A percentile compares a stretch with the other conserved stretches of the same genome.
phyloP scores from a whole-genome alignment of 768 basidiomycete genomes.

The Pholiota conissans region DNA sequence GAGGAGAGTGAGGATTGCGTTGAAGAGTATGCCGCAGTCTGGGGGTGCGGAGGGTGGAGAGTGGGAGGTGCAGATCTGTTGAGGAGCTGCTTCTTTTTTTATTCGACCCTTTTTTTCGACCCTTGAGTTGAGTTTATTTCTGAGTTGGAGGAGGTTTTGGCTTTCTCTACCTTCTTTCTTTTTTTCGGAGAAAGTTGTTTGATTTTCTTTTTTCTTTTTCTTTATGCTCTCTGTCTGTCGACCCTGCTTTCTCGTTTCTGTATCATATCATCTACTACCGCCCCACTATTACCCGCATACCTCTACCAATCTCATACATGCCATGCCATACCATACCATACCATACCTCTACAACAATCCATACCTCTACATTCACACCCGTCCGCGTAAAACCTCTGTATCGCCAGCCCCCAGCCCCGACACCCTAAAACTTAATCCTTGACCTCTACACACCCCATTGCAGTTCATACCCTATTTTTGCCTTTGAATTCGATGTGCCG shows the following conservation, averaged over 20 bases:
- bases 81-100: neutral
- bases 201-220: neutral
- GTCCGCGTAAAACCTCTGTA: no score
- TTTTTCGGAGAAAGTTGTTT: neutral
- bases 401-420: no score
- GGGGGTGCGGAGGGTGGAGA: conserved; percentile 66
- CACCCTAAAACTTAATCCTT: no score
- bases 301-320: neutral
- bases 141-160: neutral
- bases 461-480: no score
- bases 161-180: neutral
- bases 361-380: no score
- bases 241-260: neutral
- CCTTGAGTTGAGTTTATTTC: neutral
- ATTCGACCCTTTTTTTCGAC: neutral
- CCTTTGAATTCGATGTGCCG: no score
- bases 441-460: no score
- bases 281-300: neutral
- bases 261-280: neutral
- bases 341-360: no score
- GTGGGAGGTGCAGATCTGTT: conserved; percentile 79
- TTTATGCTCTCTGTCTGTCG: neutral
- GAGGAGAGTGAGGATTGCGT: conserved; percentile 63
- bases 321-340: no score
- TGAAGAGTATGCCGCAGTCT: conserved; percentile 61